Base-by-base conservation (phyloP, 2,329 filamentous ascomycete species). In the Diaporthe destruens region DNA sequence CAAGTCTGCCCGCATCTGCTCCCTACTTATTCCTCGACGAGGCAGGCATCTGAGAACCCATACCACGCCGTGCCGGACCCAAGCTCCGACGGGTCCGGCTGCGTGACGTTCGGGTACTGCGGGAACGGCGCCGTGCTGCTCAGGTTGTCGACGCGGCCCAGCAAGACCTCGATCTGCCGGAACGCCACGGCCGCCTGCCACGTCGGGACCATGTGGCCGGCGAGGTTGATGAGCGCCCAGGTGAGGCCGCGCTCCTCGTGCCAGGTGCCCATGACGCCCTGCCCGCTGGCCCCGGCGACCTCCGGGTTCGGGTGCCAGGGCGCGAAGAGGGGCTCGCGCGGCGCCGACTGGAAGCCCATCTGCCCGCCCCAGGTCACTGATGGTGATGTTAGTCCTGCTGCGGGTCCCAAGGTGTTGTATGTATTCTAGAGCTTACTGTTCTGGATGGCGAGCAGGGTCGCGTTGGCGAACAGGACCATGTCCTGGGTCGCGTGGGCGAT, bases 341-440 rank as follows among this genome's bases (percentile, higher is more conserved):
- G 73, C 55, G 51, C 23, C 14, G 32, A 79, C 71, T 90, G 87
- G 84, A 95, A 94, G 0, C 93, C 93, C 72, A 92, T 88, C 23
- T 85, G 79, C 2, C 92, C 92, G 70, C 88, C 88, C 89, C 90
- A 94, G 0, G 91, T 94, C 89, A 94, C n/a, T n/a, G n/a, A n/a
- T n/a, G n/a, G n/a, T n/a, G n/a, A n/a, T n/a, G n/a, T n/a, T n/a
- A n/a, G n/a, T n/a, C n/a, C n/a, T n/a, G n/a, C n/a, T n/a, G n/a
- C n/a, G n/a, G n/a, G n/a, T n/a, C n/a, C n/a, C n/a, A n/a, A n/a
- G n/a, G n/a, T n/a, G n/a, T n/a, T n/a, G n/a, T n/a, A n/a, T n/a
- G n/a, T n/a, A n/a, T n/a, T n/a, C n/a, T n/a, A n/a, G n/a, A n/a
- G n/a, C n/a, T n/a, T n/a, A n/a, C n/a, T 93, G 82, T 94, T 94